Evolutionary conservation across 1,284 basidiomycete genomes (phyloP).

Genomic region (Apiotrichum brassicae): DNA sequence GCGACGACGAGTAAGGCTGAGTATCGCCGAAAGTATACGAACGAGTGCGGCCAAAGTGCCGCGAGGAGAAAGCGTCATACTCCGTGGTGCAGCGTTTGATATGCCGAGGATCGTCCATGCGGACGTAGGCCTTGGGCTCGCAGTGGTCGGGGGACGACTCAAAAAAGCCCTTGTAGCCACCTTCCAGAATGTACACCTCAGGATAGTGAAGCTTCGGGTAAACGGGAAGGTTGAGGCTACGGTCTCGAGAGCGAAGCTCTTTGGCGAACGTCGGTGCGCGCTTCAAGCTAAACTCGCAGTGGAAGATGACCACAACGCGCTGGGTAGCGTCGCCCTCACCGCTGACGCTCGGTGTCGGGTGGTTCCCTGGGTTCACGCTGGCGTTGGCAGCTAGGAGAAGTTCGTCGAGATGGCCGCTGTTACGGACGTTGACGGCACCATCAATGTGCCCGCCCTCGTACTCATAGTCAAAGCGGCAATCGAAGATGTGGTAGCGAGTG

Average conservation of each 20-base stretch:
- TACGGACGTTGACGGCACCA: conserved; percentile 87
- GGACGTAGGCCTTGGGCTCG: conserved; percentile 74
- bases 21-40: conserved; percentile 60
- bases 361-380: conserved; percentile 49
- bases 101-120: conserved; percentile 89
- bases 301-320: conserved; percentile 89
- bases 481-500: conserved; percentile 70
- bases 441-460: conserved; percentile 88
- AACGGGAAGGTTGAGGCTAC: conserved; percentile 73
- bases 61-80: conserved; percentile 70
- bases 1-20: conserved; percentile 55
- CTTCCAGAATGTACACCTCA: conserved; percentile 93
- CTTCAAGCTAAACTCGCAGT: conserved; percentile 96
- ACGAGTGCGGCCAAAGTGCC: conserved; percentile 77
- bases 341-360: conserved; percentile 72
- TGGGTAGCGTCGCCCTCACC: conserved; percentile 55
- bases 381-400: conserved; percentile 58
- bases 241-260: conserved; percentile 82
- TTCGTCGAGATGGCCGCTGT: conserved; percentile 71
- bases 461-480: conserved; percentile 98
- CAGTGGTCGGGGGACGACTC: conserved; percentile 61
- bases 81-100: conserved; percentile 72
- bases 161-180: conserved; percentile 88
- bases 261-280: conserved; percentile 94
- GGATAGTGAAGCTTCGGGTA: conserved; percentile 95